Evolutionary conservation across 148 eudicot genomes (phyloP).

Genomic region (Chenopodium formosanum): DNA sequence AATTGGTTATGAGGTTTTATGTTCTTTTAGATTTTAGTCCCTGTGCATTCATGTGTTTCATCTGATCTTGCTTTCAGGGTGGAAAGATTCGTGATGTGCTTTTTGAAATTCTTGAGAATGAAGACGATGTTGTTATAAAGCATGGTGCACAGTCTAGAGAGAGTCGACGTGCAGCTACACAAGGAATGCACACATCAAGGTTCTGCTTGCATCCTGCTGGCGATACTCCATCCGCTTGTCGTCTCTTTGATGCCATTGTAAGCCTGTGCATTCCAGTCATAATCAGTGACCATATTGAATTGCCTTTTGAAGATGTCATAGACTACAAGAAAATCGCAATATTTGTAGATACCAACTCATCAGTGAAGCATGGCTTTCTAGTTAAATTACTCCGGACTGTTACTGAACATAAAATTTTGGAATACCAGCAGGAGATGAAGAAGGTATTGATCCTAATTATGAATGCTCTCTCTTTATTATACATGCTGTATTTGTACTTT

Average conservation of each 20-base stretch:
- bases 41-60: conserved; percentile 13
- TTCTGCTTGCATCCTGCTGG: conserved; percentile 99
- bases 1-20: neutral
- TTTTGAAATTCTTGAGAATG: conserved; percentile 86
- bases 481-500: neutral
- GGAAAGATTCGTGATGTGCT: conserved; percentile 93
- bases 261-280: conserved; percentile 95
- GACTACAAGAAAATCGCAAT: conserved; percentile 84
- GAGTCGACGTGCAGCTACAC: conserved; percentile 90
- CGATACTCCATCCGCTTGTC: conserved; percentile 98
- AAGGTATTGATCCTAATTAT: conserved; percentile 48
- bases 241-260: conserved; percentile 96
- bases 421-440: conserved; percentile 73
- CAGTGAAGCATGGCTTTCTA: conserved; percentile 70
- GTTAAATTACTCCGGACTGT: conserved; percentile 58
- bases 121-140: conserved; percentile 72
- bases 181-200: conserved; percentile 94
- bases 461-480: neutral
- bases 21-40: neutral
- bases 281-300: conserved; percentile 82
- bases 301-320: conserved; percentile 96
- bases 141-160: conserved; percentile 97
- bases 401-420: conserved; percentile 51
- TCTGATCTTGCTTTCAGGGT: conserved; percentile 54
- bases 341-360: conserved; percentile 74